Percentiles rank a stretch among this genome's conserved stretches.
Evolutionary conservation across 257 asterid genomes (phyloP).

Genomic region (Ilex aquifolium): DNA sequence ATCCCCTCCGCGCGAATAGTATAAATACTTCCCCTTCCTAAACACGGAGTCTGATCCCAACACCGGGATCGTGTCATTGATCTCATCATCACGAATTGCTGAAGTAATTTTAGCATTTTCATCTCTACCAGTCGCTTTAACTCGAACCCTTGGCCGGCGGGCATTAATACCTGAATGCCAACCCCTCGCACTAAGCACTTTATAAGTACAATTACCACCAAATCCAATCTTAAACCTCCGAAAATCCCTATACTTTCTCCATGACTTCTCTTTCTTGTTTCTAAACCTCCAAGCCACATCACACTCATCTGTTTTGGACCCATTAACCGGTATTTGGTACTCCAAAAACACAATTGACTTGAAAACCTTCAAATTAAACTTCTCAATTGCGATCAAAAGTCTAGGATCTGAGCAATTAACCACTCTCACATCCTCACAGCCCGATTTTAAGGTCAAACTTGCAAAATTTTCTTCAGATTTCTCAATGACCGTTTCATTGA

Average conservation of each 20-base stretch:
- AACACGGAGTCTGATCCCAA: conserved; percentile 66
- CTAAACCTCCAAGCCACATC: conserved; percentile 96
- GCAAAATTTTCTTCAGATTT: conserved; percentile 43
- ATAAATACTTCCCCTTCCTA: conserved; percentile 75
- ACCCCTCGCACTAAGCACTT: conserved; percentile 61
- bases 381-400: conserved; percentile 54
- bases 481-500: conserved; percentile 61
- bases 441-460: conserved; percentile 40
- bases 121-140: conserved; percentile 27
- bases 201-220: conserved; percentile 63
- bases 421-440: conserved; percentile 53
- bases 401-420: conserved; percentile 85
- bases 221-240: conserved; percentile 76
- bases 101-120: conserved; percentile 30
- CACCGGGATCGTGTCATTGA: conserved; percentile 79
- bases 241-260: conserved; percentile 95
- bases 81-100: conserved; percentile 60
- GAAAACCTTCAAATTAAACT: conserved; percentile 70
- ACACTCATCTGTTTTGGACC: conserved; percentile 73
- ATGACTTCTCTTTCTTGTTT: conserved; percentile 79
- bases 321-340: conserved; percentile 75
- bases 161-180: conserved; percentile 95
- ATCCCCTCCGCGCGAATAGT: conserved; percentile 93
- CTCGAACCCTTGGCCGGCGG: conserved; percentile 51
- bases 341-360: conserved; percentile 63